Percentiles rank a stretch among this genome's conserved stretches.
Conservation (phyloP, 1,284 basidiomycete genomes). For the Sanghuangporus weigelae region DNA sequence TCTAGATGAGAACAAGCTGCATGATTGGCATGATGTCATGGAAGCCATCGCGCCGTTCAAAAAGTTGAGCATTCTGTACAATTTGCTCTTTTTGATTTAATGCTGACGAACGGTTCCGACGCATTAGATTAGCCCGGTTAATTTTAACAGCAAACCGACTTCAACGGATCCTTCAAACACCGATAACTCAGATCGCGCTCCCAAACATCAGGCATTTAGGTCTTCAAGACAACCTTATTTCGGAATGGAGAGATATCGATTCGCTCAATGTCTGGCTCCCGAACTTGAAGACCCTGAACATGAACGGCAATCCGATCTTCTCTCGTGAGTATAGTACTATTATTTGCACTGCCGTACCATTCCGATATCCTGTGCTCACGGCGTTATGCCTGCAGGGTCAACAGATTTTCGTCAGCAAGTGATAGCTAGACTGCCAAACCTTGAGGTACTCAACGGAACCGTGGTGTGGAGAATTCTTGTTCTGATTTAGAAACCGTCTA, state of each 20-base stretch:
- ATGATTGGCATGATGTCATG: constrained; percentile 54
- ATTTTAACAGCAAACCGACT: constrained; percentile 67
- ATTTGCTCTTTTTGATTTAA: constrained; percentile 8
- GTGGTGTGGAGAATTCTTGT: constrained; percentile 38
- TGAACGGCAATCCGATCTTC: constrained; percentile 58
- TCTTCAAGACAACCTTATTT: constrained; percentile 59
- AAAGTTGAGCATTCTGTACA: constrained; percentile 37
- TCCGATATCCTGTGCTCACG: constrained; percentile 11
- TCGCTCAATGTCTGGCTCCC: constrained; percentile 64
- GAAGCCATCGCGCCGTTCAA: constrained; percentile 42
- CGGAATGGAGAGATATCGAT: constrained; percentile 67
- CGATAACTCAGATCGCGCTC: constrained; percentile 23
- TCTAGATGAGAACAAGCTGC: constrained; percentile 67
- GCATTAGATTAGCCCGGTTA: constrained; percentile 51
- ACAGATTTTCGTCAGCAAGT: constrained; percentile 57
- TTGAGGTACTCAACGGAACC: constrained; percentile 66
- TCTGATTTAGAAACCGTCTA: not conserved
- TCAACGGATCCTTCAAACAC: constrained; percentile 40
- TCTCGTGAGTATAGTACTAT: constrained; percentile 35
- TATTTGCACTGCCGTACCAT: constrained; percentile 12
- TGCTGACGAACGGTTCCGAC: constrained; percentile 19
- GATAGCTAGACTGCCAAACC: constrained; percentile 66
- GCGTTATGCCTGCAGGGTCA: constrained; percentile 16
- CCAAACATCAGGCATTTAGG: constrained; percentile 50
- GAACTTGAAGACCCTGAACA: constrained; percentile 49